phyloP scores from a whole-genome alignment of 1,284 basidiomycete genomes.

The Leccinum brunneo-olivaceum region DNA sequence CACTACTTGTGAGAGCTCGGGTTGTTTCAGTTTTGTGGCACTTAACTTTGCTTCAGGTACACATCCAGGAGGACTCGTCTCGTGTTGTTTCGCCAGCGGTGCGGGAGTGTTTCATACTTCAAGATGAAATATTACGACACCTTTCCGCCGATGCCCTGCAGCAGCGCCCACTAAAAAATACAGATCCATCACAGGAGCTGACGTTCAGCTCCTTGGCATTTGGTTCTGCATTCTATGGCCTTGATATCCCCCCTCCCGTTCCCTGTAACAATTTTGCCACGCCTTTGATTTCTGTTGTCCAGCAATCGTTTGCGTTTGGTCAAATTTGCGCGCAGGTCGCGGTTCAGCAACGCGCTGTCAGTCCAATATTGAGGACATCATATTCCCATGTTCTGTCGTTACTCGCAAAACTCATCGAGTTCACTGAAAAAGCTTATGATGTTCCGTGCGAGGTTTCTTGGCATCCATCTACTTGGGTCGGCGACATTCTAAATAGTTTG shows the following conservation, averaged over 20 bases:
- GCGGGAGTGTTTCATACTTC: slow-evolving; percentile 43
- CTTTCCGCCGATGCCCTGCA: slow-evolving; percentile 47
- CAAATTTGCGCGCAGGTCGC: slow-evolving; percentile 38
- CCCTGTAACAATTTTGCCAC: slow-evolving; percentile 28
- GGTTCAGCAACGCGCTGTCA: slow-evolving; percentile 26
- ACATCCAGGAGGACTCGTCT: slow-evolving; percentile 32
- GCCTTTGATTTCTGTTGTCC: slow-evolving; percentile 54
- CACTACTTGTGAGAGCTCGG: slow-evolving; percentile 45
- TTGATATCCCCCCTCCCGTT: slow-evolving; percentile 29
- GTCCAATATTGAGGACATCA: slow-evolving; percentile 37
- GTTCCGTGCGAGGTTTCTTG: slow-evolving; percentile 39
- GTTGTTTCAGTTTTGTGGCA: slow-evolving; percentile 3
- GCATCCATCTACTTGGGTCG: slow-evolving; percentile 54
- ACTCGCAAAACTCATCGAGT: slow-evolving; percentile 42
- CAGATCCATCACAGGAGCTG: slow-evolving; percentile 29
- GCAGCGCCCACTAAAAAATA: slow-evolving; percentile 43
- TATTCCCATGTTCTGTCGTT: slow-evolving; percentile 46
- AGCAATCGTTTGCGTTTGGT: slow-evolving; percentile 46
- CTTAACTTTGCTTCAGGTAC: slow-evolving; percentile 31
- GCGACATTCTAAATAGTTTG: slow-evolving; percentile 42
- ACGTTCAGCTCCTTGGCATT: slow-evolving; percentile 44
- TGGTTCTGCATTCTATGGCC: slow-evolving; percentile 54
- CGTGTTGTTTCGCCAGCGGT: slow-evolving; percentile 34
- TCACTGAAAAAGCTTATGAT: slow-evolving; percentile 32
- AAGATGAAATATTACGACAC: slow-evolving; percentile 48